Conservation (phyloP, 768 basidiomycete species). For the Trametes cubensis region DNA sequence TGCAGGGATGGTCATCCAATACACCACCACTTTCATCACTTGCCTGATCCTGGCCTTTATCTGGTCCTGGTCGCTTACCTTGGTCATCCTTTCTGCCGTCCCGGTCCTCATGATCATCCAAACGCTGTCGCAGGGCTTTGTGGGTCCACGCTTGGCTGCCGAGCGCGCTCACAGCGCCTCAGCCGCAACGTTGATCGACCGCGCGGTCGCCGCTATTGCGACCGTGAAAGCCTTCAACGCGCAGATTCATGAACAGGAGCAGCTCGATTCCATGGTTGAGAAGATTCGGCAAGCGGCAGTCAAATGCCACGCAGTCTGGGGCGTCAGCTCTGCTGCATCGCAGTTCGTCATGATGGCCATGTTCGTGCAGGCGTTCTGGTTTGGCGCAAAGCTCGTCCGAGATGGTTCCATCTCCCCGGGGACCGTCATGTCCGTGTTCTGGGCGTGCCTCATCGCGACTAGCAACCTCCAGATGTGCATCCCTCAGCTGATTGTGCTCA, state of each 20-base stretch:
- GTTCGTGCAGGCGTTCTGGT: conserved; percentile 99
- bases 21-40: conserved; percentile 76
- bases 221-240: conserved; percentile 96
- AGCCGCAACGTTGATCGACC: conserved; percentile 81
- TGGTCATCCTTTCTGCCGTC: conserved; percentile 90
- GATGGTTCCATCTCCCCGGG: conserved; percentile 69
- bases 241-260: conserved; percentile 52
- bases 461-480: conserved; percentile 87
- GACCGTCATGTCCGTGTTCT: conserved; percentile 95
- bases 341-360: conserved; percentile 88
- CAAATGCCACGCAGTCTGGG: conserved; percentile 74
- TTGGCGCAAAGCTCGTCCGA: conserved; percentile 86
- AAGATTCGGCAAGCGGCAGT: conserved; percentile 50
- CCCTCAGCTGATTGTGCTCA: conserved; percentile 74
- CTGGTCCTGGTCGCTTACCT: conserved; percentile 80
- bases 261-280: conserved; percentile 48
- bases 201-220: conserved; percentile 72
- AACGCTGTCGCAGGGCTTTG: conserved; percentile 68
- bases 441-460: conserved; percentile 92
- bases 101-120: conserved; percentile 82
- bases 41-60: conserved; percentile 82
- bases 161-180: conserved; percentile 70
- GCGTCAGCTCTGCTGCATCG: conserved; percentile 60
- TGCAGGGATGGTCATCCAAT: conserved; percentile 76
- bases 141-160: conserved; percentile 62